phyloP scores from a whole-genome alignment of 2,329 filamentous ascomycete genomes.

The Pseudopyrenochaeta lycopersici region DNA sequence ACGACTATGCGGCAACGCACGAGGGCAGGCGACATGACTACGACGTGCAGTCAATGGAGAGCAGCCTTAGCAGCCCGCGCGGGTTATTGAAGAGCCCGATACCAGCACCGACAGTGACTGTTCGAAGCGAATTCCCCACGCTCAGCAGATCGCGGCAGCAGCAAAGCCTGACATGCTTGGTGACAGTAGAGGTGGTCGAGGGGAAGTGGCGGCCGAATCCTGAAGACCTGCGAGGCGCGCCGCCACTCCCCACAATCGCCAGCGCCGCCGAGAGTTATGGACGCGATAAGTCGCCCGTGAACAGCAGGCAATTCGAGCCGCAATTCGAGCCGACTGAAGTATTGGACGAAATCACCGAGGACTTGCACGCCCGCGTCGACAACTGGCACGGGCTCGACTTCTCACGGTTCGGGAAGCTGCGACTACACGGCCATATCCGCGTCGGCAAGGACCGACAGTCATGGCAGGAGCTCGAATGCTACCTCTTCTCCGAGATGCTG shows the following conservation, averaged over 20 bases:
- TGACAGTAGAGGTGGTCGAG: conserved; percentile 93
- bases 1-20: conserved; percentile 80
- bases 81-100: conserved; percentile 81
- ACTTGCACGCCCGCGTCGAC: conserved; percentile 85
- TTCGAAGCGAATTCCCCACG: conserved; percentile 96
- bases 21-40: conserved; percentile 88
- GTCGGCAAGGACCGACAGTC: conserved; percentile 96
- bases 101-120: conserved; percentile 87
- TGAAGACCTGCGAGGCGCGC: conserved; percentile 73
- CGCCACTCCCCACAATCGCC: conserved; percentile 59
- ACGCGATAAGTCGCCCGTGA: conserved; percentile 67
- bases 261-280: conserved; percentile 56
- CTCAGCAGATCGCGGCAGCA: conserved; percentile 91
- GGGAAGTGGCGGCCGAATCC: conserved; percentile 88
- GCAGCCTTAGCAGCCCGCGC: conserved; percentile 77
- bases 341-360: conserved; percentile 86
- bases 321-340: conserved; percentile 80
- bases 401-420: conserved; percentile 88
- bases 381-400: conserved; percentile 99
- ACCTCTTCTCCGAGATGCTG: conserved; percentile 97
- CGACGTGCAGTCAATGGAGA: conserved; percentile 96
- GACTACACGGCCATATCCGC: conserved; percentile 86
- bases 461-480: conserved; percentile 98
- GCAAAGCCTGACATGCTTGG: conserved; percentile 90
- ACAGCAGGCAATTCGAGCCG: conserved; percentile 53